Evolutionary conservation across 2,329 filamentous ascomycete species (phyloP), one percentile per base, ranked within the genome.

Genomic region (Penicillium sp.): DNA sequence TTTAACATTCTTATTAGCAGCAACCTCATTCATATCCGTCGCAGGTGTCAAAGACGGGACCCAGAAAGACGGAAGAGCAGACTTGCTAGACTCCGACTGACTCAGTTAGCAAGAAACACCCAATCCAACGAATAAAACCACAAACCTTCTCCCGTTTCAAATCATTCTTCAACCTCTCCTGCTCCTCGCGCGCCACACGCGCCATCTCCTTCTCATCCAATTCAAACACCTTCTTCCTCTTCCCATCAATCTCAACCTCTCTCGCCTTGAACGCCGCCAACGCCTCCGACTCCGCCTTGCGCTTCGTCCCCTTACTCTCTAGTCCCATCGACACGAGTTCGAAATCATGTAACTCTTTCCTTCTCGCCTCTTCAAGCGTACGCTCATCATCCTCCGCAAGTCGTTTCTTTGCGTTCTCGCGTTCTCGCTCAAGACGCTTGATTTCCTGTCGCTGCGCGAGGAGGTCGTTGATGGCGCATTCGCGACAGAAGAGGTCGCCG

Each of bases 401-500:
- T 24, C 90, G 86, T 47, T 80, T 77, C 53, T 78, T 75, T 25
- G 82, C 80, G 27, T 79, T 74, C 56, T 85, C 83, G 18, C 81
- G 77, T 20, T 81, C 78, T 59, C 82, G 86, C 53, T 89, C 88
- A 2, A 88, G 66, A 0, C 93, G 82, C 67, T 90, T 93, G 56
- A 95, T 91, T 66, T 97, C 93, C 72, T 91, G 88, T 60, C 89
- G 86, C 71, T 98, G 92, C 1, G 89, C 81, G 1, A 97, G 78
- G n/a, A 98, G 83, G 63, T 97, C 95, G 59, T 78, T 84, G 46
- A 97, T 81, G 7, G 90, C 91, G 73, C 92, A 98, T 74, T 97
- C 93, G 60, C 89, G 84, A 70, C 92, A 98, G 75, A 97, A 97
- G 12, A 98, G 78, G 69, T 97, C 91, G 53, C 92, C 92, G 56